Base-by-base conservation (phyloP, 2,329 filamentous ascomycete genomes). In the Phoma sp. region DNA sequence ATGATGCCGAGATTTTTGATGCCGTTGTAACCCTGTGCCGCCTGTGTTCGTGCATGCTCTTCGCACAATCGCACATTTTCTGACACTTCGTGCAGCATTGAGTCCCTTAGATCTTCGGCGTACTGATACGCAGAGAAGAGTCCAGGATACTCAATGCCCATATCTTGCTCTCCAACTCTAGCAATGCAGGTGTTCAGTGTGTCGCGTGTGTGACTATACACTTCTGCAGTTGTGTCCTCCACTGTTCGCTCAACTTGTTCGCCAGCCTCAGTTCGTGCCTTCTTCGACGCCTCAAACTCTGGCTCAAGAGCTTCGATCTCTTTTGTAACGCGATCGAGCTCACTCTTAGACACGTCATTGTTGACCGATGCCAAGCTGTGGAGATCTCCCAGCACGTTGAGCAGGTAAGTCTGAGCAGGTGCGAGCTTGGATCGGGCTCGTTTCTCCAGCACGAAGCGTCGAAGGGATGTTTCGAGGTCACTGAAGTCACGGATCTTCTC, bases 371-470 rank as follows among this genome's bases (percentile, higher is more conserved):
- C 93, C 37, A 99, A 81, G 4, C 86, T 88, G 69, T 91, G 82
- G 55, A 99, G 82, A 68, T 99, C 95, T 64, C 91, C 89, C 30
- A 99, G 82, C 24, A 98, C 89, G 73, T 99, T 99, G 66, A 96
- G 80, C 1, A 99, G 85, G 70, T 99, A 99, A 2, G 93, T 98
- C 76, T 92, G 93, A 6, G 95, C 95, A 4, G 95, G 95, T 1
- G 95, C 93, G 55, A 99, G 83, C 78, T 99, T 99, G 7, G 95
- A 98, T 27, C 92, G 86, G 42, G 95, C 92, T 51, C 95, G 86
- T 80, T 98, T 98, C 72, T 99, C 95, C 24, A 99, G 82, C 7
- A 99, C 95, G 65, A 99, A 99, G 39, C 93, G 87, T 55, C 95
- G 86, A 33, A 99, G 77, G 3, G 95, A 95, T 61, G 90, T 86